phyloP scores from a whole-genome alignment of 2,329 filamentous ascomycete genomes.

The Fusarium sp. region DNA sequence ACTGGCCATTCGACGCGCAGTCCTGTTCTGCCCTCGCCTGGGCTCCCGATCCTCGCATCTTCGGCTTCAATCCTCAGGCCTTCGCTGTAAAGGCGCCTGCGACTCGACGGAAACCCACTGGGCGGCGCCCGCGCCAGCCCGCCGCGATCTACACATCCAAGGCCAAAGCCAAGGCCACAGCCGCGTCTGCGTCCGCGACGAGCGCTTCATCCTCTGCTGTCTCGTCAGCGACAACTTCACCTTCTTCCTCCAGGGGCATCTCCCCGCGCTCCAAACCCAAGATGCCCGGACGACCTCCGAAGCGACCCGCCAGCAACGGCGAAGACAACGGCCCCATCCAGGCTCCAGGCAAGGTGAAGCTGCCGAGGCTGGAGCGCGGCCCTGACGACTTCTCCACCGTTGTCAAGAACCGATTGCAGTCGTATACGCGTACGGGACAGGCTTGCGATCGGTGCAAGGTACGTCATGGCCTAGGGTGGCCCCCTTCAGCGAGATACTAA shows the following conservation, averaged over 20 bases:
- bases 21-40: constrained; percentile 34
- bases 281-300: constrained; percentile 40
- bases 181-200: constrained; percentile 26
- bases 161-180: constrained; percentile 27
- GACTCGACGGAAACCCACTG: constrained; percentile 31
- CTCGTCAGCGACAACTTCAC: constrained; percentile 28
- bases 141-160: constrained; percentile 32
- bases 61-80: constrained; percentile 21
- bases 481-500: constrained; percentile 7
- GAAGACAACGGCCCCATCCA: constrained; percentile 49
- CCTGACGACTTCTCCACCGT: constrained; percentile 66
- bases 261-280: constrained; percentile 37
- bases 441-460: constrained; percentile 92
- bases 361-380: constrained; percentile 61
- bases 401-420: constrained; percentile 67
- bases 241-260: constrained; percentile 28
- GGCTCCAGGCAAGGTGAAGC: constrained; percentile 57
- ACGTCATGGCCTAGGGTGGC: constrained; percentile 40
- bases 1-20: constrained; percentile 37
- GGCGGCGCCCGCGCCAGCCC: constrained; percentile 43
- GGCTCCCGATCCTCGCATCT: constrained; percentile 34
- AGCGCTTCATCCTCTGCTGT: constrained; percentile 20
- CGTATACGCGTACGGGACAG: constrained; percentile 78
- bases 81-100: constrained; percentile 29
- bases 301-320: constrained; percentile 39